Evolutionary conservation across 768 basidiomycete species (phyloP), one percentile per base, ranked within the genome.

Genomic region (Termitomyces sp.): DNA sequence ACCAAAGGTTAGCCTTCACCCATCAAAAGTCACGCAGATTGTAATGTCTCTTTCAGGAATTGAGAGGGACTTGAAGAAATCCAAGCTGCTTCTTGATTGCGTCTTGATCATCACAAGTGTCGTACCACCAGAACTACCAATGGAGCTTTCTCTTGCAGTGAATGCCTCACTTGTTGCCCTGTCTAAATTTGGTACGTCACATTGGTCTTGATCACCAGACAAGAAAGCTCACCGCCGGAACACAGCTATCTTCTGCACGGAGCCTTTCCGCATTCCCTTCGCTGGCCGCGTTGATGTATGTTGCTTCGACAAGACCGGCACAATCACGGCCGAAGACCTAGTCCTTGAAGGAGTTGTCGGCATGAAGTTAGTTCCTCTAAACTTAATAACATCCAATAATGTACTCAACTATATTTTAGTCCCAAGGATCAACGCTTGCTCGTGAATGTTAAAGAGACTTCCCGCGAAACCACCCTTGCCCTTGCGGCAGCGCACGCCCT

Each of bases 251-350:
- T 99, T 95, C 76, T 98, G 97, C 70, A 99, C 97, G 18, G 97
- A 99, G 68, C 97, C 97, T 1, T 98, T 99, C 85, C 86, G 97
- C 23, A 99, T 98, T 61, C 95, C 97, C 0, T 91, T 79, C 61
- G 97, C 97, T 5, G 97, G 97, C 5, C 84, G 94, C 23, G 95
- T 98, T 2, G 97, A 99, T 66, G 89, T 98, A 16, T 99, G 97
- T 73, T 98, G 97, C 74, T 98, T 99, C 66, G 97, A 99, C 75
- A 99, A 99, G 81, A 99, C 97, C 0, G 97, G 96, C 26, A 98
- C 97, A 0, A 98, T 99, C 65, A 99, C 97, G 0, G 93, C 93
- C 0, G 95, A 98, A 71, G 89, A 95, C 70, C 76, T 98, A 13
- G 94, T 98, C 8, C 80, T 98, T 1, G 95, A 99, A 70, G 97